Evolutionary conservation across 805 yeast species (phyloP), one percentile per base, ranked within the genome.

Genomic region (Spathaspora arborariae): DNA sequence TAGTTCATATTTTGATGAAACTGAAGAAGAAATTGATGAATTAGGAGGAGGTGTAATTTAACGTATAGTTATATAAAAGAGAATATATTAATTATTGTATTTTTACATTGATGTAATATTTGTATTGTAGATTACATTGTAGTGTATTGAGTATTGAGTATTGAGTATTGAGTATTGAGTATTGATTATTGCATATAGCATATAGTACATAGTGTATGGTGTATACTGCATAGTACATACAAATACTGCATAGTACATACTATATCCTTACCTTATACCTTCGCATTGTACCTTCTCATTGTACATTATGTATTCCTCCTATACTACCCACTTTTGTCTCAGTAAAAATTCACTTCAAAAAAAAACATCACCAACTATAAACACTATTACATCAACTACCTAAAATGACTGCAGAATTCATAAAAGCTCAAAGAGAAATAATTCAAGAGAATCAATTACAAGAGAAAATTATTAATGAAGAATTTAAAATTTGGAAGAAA

Each of bases 401-500:
- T n/a, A n/a, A n/a, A n/a, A 45, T 39, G 20, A 50, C 45, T 30
- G n/a, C n/a, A n/a, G 58, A 53, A 21, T 42, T 61, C 41, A 60
- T 59, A 3, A 36, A 41, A 20, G 75, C 75, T 5, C 70, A 69
- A 51, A 60, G 56, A 21, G 74, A 67, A 44, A 58, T 72, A 19
- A 57, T 65, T 26, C 55, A 61, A 18, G 80, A 74, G 49, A 80
- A 78, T 56, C 82, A 80, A 54, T 67, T 73, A 43, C 71, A 73
- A 42, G 87, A 82, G 56, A 85, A 85, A 58, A 64, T 84, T 8
- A 72, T 76, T 50, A 86, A 86, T 56, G 95, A 86, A 63, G 94
- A 86, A 65, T 85, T 77, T 71, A 75, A 75, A 54, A 68, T 83
- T 48, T 88, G 96, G 96, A 88, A 88, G 62, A 87, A 88, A 57